A percentile compares a stretch with the other conserved stretches of the same genome.
Conservation (phyloP, 2,329 filamentous ascomycete genomes). For the Arthrobotrys musiformis region DNA sequence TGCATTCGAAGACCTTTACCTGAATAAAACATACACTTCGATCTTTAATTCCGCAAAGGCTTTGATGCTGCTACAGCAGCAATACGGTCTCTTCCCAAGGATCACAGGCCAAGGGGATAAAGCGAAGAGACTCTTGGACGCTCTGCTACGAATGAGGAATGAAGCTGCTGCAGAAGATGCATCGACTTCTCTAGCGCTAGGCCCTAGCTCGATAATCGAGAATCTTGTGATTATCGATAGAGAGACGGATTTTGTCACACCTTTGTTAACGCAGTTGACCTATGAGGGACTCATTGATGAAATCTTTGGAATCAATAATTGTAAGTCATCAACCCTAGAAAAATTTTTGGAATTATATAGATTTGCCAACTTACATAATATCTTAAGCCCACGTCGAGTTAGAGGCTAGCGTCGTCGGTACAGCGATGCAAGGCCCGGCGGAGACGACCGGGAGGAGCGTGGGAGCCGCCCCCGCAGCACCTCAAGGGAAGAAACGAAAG, state of each 20-base stretch:
- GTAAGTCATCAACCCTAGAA: conserved; percentile 43
- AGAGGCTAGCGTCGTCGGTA: conserved; percentile 65
- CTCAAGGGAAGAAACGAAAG: conserved; percentile 80
- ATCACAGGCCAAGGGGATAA: conserved; percentile 97
- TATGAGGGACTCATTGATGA: conserved; percentile 97
- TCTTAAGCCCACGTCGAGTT: conserved; percentile 77
- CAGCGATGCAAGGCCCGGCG: conserved; percentile 33
- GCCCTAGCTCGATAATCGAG: conserved; percentile 87
- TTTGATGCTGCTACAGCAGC: conserved; percentile 91
- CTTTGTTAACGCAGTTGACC: conserved; percentile 90
- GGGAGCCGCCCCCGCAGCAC: conserved; percentile 62
- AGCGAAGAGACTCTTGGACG: conserved; percentile 85
- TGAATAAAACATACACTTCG: conserved; percentile 90
- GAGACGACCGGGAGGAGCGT: conserved; percentile 47
- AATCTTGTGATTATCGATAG: conserved; percentile 94
- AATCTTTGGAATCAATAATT: conserved; percentile 88
- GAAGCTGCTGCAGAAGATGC: conserved; percentile 85
- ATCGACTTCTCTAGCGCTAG: conserved; percentile 73
- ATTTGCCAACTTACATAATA: neutral
- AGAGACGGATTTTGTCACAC: conserved; percentile 91
- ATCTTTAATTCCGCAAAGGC: conserved; percentile 89
- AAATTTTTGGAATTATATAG: no score
- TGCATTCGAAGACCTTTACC: conserved; percentile 85
- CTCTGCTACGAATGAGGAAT: conserved; percentile 89
- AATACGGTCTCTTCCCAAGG: conserved; percentile 90